phyloP scores from a whole-genome alignment of 306 rosid species.

The Gillenia trifoliata region DNA sequence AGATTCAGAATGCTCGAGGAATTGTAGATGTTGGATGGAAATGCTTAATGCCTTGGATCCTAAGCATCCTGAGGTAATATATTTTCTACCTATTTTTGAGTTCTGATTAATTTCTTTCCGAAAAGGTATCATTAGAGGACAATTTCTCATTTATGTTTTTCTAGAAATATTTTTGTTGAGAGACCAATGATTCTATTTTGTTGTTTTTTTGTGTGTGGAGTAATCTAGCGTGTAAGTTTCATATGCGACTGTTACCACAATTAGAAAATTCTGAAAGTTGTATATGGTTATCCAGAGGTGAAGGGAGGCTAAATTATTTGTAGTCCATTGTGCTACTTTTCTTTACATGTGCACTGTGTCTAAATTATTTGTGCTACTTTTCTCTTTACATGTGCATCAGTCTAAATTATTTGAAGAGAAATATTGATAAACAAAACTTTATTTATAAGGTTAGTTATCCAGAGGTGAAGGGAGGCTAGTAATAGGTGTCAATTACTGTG shows the following conservation, averaged over 20 bases:
- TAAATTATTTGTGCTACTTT: too few relatives aligned
- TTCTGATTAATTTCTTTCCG: not conserved
- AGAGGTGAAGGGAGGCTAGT: not conserved
- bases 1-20: conserved; percentile 81
- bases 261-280: not conserved
- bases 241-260: not conserved
- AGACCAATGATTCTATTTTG: not conserved
- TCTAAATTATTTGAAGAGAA: not conserved
- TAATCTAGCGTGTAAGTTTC: not conserved
- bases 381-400: too few relatives aligned
- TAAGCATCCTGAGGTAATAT: conserved; percentile 62
- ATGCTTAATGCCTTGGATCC: conserved; percentile 87
- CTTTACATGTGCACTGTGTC: not conserved
- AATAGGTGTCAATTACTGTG: not conserved
- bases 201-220: not conserved
- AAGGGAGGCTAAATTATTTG: too few relatives aligned
- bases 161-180: not conserved
- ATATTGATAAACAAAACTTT: not conserved
- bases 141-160: not conserved
- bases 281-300: too few relatives aligned
- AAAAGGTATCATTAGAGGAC: not conserved
- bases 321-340: too few relatives aligned
- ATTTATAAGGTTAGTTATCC: not conserved
- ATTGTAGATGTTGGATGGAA: conserved; percentile 79
- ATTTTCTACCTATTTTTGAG: not conserved